Percentiles rank a stretch among this genome's conserved stretches.
phyloP scores from a whole-genome alignment of 768 basidiomycete species.

The Nidularia pulvinata region DNA sequence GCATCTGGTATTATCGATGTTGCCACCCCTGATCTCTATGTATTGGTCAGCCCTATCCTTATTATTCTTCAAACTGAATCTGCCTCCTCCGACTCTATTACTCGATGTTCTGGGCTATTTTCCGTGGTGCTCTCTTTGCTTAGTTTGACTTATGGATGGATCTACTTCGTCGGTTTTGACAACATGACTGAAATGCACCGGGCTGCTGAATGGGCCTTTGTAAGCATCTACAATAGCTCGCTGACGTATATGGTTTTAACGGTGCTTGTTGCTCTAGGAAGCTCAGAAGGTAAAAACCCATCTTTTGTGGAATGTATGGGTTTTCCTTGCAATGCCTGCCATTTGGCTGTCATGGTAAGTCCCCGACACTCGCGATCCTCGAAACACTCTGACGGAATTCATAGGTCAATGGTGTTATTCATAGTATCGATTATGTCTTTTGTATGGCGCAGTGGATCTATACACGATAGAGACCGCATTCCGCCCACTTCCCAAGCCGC shows the following conservation, averaged over 20 bases:
- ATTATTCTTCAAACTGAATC: slow-evolving; percentile 28
- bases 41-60: slow-evolving; percentile 23
- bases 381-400: background rate
- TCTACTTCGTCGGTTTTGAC: slow-evolving; percentile 64
- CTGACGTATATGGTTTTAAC: background rate
- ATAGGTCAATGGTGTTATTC: slow-evolving; percentile 59
- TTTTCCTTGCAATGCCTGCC: slow-evolving; percentile 64
- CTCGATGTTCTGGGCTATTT: slow-evolving; percentile 53
- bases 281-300: slow-evolving; percentile 30
- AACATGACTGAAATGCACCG: slow-evolving; percentile 67
- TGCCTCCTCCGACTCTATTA: slow-evolving; percentile 51
- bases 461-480: slow-evolving; percentile 21
- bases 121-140: slow-evolving; percentile 60
- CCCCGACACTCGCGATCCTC: background rate
- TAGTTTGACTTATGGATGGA: slow-evolving; percentile 63
- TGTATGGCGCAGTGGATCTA: slow-evolving; percentile 56
- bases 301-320: slow-evolving; percentile 65
- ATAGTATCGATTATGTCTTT: slow-evolving; percentile 54
- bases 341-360: slow-evolving; percentile 61
- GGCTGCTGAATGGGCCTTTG: slow-evolving; percentile 64
- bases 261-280: slow-evolving; percentile 33
- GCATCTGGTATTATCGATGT: slow-evolving; percentile 62
- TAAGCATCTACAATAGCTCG: slow-evolving; percentile 13
- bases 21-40: slow-evolving; percentile 5
- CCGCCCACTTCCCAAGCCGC: slow-evolving; percentile 22